Evolutionary conservation across 495 filamentous ascomycete genomes (phyloP).

Genomic region (Aspergillus funiculosus): DNA sequence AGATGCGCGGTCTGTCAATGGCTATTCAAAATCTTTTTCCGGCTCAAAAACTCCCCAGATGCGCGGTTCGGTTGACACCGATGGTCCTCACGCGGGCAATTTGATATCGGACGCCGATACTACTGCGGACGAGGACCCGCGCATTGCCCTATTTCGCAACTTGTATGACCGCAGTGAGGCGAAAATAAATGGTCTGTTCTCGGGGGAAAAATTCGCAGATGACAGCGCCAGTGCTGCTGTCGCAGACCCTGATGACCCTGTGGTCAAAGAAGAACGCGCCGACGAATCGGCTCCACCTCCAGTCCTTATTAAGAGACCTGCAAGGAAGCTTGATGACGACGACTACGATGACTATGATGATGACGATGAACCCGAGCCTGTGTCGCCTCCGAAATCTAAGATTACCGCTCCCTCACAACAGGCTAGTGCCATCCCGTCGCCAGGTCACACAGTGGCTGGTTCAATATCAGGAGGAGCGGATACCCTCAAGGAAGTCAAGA

Average conservation of each 20-base stretch:
- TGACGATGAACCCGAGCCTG: constrained; percentile 66
- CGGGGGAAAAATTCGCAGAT: constrained; percentile 37
- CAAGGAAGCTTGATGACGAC: constrained; percentile 74
- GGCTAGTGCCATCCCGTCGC: constrained; percentile 24
- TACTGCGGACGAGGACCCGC: constrained; percentile 58
- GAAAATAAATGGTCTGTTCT: constrained; percentile 55
- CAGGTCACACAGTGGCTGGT: constrained; percentile 26
- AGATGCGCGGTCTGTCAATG: constrained; percentile 46
- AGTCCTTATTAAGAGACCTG: constrained; percentile 51
- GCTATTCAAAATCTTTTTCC: constrained; percentile 39
- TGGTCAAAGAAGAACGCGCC: constrained; percentile 31
- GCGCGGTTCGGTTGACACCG: constrained; percentile 45
- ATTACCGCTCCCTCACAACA: constrained; percentile 39
- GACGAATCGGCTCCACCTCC: constrained; percentile 34
- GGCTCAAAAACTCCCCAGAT: constrained; percentile 46
- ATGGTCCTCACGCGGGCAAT: constrained; percentile 42
- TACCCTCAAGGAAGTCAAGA: constrained; percentile 43
- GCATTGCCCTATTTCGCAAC: constrained; percentile 55
- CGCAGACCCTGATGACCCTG: constrained; percentile 27
- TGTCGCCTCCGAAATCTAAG: constrained; percentile 52
- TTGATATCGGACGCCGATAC: constrained; percentile 47
- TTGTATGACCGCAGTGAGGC: constrained; percentile 55
- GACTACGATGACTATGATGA: constrained; percentile 76
- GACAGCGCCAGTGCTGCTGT: constrained; percentile 25
- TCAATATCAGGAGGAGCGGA: constrained; percentile 28